Percentiles rank a stretch among this genome's conserved stretches.
Conservation (phyloP, 2,329 filamentous ascomycete species). For the Penicillium sp. region DNA sequence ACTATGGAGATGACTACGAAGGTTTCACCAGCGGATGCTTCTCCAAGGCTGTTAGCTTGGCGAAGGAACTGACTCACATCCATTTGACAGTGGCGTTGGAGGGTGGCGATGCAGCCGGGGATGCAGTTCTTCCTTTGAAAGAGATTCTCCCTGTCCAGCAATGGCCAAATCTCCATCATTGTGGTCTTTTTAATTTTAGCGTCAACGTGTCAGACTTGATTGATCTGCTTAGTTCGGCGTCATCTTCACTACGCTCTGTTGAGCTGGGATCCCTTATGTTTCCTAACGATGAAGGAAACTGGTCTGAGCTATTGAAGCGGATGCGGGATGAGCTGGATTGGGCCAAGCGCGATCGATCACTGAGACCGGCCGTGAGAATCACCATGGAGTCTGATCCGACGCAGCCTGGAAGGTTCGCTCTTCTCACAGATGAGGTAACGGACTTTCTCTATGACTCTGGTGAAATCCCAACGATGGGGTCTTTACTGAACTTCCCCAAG, state of each 20-base stretch:
- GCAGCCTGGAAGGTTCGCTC: constrained; percentile 1
- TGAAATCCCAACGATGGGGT: constrained; percentile 1
- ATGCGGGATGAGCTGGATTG: constrained; percentile 8
- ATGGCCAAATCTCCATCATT: constrained; percentile 8
- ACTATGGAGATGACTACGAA: too few species aligned
- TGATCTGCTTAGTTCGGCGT: not conserved
- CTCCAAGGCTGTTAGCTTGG: constrained; percentile 2
- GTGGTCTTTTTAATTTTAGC: constrained; percentile 3
- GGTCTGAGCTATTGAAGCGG: constrained; percentile 3
- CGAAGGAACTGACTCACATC: constrained; percentile 3
- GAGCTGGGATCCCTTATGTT: constrained; percentile 1
- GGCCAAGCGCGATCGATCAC: constrained; percentile 2
- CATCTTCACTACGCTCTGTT: constrained; percentile 5
- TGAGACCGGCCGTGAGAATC: constrained; percentile 5
- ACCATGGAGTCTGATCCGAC: not conserved
- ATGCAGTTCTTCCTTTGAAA: constrained; percentile 1
- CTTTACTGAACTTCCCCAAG: constrained; percentile 1
- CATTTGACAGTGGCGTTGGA: constrained; percentile 1
- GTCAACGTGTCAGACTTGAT: constrained; percentile 4
- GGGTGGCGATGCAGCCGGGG: not conserved
- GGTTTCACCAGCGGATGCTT: constrained; percentile 4
- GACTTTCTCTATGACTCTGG: constrained; percentile 8
- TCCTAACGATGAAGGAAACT: not conserved
- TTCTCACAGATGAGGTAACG: constrained; percentile 5
- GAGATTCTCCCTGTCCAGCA: constrained; percentile 6